Conservation (phyloP, 176 grass and related monocot species). For the Eragrostis curvula region DNA sequence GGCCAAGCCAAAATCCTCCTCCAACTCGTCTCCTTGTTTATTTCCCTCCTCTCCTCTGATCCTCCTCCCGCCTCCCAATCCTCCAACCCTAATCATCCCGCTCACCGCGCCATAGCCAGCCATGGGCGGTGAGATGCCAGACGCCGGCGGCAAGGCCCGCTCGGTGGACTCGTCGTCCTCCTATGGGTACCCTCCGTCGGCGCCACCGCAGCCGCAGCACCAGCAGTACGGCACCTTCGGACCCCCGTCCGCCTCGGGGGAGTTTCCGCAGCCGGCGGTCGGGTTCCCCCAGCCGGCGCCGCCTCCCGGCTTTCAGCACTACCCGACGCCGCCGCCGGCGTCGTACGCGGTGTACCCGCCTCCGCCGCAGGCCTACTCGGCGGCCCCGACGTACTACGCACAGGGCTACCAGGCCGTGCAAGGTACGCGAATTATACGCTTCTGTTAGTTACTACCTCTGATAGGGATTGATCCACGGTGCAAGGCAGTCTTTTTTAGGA, state of each 20-base stretch:
- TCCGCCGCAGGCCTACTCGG: slow-evolving; percentile 54
- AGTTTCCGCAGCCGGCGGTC: slow-evolving; percentile 66
- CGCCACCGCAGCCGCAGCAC: slow-evolving; percentile 34
- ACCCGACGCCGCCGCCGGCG: slow-evolving; percentile 30
- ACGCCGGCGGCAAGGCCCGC: slow-evolving; percentile 44
- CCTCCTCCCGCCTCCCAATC: slow-evolving; percentile 1
- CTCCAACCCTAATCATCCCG: slow-evolving; percentile 18
- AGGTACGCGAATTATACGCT: slow-evolving; percentile 52
- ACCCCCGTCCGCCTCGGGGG: slow-evolving; percentile 26
- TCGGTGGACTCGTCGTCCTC: slow-evolving; percentile 17
- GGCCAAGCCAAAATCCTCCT: slow-evolving; percentile 6
- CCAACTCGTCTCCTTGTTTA: not conserved
- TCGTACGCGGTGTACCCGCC: slow-evolving; percentile 49
- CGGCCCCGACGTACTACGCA: slow-evolving; percentile 61
- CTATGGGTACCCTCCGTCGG: slow-evolving; percentile 42
- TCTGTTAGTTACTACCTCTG: not conserved
- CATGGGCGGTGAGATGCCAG: slow-evolving; percentile 44
- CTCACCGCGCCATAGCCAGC: not conserved
- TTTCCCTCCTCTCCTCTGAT: not conserved
- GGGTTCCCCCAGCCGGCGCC: slow-evolving; percentile 74
- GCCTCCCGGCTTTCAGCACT: slow-evolving; percentile 41
- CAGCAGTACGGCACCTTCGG: slow-evolving; percentile 85
- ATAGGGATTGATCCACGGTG: not conserved
- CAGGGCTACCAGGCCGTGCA: slow-evolving; percentile 74
- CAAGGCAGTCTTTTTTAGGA: not conserved